Evolutionary conservation across 2,329 filamentous ascomycete genomes (phyloP).

Genomic region (Talaromyces sp.): DNA sequence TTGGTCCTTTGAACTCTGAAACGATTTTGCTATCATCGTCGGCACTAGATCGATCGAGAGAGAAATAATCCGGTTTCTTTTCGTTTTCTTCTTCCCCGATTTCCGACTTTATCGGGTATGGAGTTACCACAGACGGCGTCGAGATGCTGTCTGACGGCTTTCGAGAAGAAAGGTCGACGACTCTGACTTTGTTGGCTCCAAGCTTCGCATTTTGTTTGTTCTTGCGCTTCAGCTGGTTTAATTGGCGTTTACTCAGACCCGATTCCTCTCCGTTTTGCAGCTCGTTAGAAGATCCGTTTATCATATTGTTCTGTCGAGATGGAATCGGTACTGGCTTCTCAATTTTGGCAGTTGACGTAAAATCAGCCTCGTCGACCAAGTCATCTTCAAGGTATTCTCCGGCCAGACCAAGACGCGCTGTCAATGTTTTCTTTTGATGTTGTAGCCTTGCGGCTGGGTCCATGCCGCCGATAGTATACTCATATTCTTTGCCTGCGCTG

Average conservation of each 20-base stretch:
- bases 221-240: slow-evolving; percentile 93
- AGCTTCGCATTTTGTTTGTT: slow-evolving; percentile 86
- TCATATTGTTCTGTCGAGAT: slow-evolving; percentile 45
- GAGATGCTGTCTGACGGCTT: slow-evolving; percentile 65
- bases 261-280: slow-evolving; percentile 61
- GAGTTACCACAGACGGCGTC: slow-evolving; percentile 51
- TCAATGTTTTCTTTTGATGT: slow-evolving; percentile 86
- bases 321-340: slow-evolving; percentile 51
- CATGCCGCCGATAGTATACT: slow-evolving; percentile 77
- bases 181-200: slow-evolving; percentile 82
- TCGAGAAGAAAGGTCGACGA: slow-evolving; percentile 79
- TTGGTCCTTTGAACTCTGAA: slow-evolving; percentile 87
- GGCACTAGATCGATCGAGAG: slow-evolving; percentile 72
- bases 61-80: slow-evolving; percentile 81
- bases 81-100: slow-evolving; percentile 59
- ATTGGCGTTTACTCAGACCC: slow-evolving; percentile 83
- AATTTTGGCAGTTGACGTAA: slow-evolving; percentile 51
- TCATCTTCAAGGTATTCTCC: slow-evolving; percentile 85
- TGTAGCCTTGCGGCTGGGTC: slow-evolving; percentile 77
- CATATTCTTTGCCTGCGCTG: slow-evolving; percentile 75
- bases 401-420: slow-evolving; percentile 75
- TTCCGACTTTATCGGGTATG: slow-evolving; percentile 61
- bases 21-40: slow-evolving; percentile 93
- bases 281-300: slow-evolving; percentile 49
- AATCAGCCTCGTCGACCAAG: slow-evolving; percentile 65